These are phyloP conservation scores for Macrolepiota dolichaula DNA, from an alignment of 768 basidiomycete genomes.

Conservation along the genomic window DNA sequence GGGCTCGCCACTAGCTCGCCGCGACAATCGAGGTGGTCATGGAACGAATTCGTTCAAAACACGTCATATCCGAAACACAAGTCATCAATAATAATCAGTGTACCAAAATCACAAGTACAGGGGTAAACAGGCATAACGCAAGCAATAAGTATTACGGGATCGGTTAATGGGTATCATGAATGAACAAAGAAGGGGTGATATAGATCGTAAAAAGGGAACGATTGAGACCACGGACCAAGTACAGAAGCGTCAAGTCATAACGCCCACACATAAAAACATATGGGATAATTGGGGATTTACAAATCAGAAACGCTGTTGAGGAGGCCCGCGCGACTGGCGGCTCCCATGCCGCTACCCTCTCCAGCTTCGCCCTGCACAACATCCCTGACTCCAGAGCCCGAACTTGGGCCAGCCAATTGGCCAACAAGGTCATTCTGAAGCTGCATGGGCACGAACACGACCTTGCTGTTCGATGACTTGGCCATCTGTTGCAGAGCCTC, in stretches of 20 bases:
- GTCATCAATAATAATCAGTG: background rate
- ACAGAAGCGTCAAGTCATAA: background rate
- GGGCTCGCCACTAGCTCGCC: too few species aligned
- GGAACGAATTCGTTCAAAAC: background rate
- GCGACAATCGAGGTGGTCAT: too few species aligned
- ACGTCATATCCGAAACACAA: background rate
- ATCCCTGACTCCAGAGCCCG: constrained; percentile 21
- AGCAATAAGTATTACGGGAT: background rate
- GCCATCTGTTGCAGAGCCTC: constrained; percentile 97
- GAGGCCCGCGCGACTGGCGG: constrained; percentile 47
- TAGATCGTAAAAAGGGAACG: background rate
- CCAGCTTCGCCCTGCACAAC: constrained; percentile 35
- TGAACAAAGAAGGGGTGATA: background rate
- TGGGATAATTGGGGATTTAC: constrained; percentile 19
- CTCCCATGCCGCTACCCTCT: constrained; percentile 32
- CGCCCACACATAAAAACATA: too few species aligned
- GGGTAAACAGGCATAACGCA: background rate
- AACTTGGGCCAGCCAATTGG: constrained; percentile 36
- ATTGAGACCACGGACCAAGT: background rate
- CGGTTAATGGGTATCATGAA: background rate
- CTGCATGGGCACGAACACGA: constrained; percentile 93
- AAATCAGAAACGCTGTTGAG: constrained; percentile 48
- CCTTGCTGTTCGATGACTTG: constrained; percentile 82
- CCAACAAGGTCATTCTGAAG: constrained; percentile 69
- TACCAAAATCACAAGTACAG: background rate